phyloP scores from a whole-genome alignment of 2,329 filamentous ascomycete genomes.

The Cladophialophora bantiana region DNA sequence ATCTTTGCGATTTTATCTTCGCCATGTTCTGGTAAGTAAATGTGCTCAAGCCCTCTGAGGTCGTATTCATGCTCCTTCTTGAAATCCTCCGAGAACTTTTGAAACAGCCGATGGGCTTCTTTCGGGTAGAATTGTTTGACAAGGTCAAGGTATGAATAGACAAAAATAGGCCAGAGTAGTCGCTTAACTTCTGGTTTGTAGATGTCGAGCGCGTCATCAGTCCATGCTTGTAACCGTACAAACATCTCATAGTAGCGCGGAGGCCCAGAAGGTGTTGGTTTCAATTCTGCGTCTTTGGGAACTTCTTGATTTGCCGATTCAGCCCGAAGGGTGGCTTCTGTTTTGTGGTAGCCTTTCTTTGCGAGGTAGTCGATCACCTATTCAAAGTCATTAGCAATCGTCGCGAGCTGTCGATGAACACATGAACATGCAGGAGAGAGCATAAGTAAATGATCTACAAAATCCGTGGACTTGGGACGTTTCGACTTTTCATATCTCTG shows the following conservation, averaged over 20 bases:
- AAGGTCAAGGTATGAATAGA: conserved; percentile 88
- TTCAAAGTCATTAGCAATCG: conserved; percentile 28
- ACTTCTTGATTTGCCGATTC: conserved; percentile 85
- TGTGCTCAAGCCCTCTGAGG: conserved; percentile 73
- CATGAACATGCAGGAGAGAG: not conserved
- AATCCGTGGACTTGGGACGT: not conserved
- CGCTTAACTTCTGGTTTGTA: conserved; percentile 95
- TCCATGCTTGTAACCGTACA: conserved; percentile 76
- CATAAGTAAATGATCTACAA: not conserved
- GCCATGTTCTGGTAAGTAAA: conserved; percentile 78
- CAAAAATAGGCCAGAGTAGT: conserved; percentile 89
- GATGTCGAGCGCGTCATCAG: conserved; percentile 89
- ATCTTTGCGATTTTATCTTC: conserved; percentile 79
- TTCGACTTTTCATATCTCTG: not conserved
- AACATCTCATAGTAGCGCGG: conserved; percentile 80
- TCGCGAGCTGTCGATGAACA: not conserved
- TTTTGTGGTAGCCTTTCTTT: conserved; percentile 92
- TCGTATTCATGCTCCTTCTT: conserved; percentile 81
- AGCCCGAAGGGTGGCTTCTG: conserved; percentile 88
- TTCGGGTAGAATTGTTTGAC: conserved; percentile 73
- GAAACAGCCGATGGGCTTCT: conserved; percentile 44
- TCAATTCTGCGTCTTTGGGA: conserved; percentile 58
- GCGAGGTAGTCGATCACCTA: conserved; percentile 92
- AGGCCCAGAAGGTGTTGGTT: conserved; percentile 55
- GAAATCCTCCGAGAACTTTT: conserved; percentile 77